Evolutionary conservation across 306 rosid genomes (phyloP).

Genomic region (Cucurbita moschata): DNA sequence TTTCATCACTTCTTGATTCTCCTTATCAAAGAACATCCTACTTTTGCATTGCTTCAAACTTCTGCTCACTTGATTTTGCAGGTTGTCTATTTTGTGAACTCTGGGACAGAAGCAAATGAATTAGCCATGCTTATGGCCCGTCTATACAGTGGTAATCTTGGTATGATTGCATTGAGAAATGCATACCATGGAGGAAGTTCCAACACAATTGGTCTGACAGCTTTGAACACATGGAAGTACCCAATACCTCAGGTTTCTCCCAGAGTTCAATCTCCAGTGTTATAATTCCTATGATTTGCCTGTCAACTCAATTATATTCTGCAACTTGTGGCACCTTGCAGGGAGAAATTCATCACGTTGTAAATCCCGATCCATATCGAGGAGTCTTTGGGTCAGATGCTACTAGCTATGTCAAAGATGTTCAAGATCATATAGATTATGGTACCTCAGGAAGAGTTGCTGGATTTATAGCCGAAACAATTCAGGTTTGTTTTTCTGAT

Average conservation of each 20-base stretch:
- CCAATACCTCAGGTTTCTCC: slow-evolving; percentile 70
- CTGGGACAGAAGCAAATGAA: slow-evolving; percentile 90
- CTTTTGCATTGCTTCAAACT: not conserved
- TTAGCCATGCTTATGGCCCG: slow-evolving; percentile 92
- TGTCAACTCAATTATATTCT: not conserved
- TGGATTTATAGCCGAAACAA: slow-evolving; percentile 82
- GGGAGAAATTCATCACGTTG: slow-evolving; percentile 80
- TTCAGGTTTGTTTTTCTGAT: slow-evolving; percentile 37
- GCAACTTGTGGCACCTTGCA: slow-evolving; percentile 7
- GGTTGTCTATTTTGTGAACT: slow-evolving; percentile 90
- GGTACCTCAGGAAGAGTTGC: slow-evolving; percentile 78
- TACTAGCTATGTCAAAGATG: slow-evolving; percentile 47
- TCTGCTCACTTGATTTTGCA: slow-evolving; percentile 17
- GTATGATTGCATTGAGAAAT: slow-evolving; percentile 80
- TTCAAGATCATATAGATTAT: slow-evolving; percentile 70
- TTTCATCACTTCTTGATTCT: not conserved
- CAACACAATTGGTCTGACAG: slow-evolving; percentile 59
- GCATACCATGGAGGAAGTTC: slow-evolving; percentile 94
- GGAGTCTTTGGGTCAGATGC: slow-evolving; percentile 72
- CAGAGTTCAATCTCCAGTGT: not conserved
- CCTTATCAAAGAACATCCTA: not conserved
- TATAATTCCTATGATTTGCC: not conserved
- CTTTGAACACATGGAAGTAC: slow-evolving; percentile 79
- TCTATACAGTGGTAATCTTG: slow-evolving; percentile 63
- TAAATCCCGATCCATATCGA: slow-evolving; percentile 79